A percentile compares a stretch with the other conserved stretches of the same genome.
These are phyloP conservation scores for Fragilaria crotonensis DNA, from an alignment of 108 stramenopile species.

Conservation along the genomic window DNA sequence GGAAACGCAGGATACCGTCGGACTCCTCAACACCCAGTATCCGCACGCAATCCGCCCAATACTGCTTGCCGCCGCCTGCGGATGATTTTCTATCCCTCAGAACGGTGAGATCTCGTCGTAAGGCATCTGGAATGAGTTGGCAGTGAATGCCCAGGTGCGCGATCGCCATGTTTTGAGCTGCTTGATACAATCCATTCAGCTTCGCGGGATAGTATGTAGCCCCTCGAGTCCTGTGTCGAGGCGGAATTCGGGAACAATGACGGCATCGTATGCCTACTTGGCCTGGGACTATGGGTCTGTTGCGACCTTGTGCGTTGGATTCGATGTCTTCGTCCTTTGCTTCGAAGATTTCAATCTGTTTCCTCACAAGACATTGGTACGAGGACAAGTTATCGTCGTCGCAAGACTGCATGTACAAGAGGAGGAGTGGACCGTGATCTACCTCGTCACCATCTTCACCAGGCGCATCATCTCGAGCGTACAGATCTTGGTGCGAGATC, in stretches of 20 bases:
- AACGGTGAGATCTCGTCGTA: not conserved
- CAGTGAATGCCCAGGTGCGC: slow-evolving; percentile 27
- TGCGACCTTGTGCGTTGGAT: slow-evolving; percentile 35
- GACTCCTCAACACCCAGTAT: slow-evolving; percentile 21
- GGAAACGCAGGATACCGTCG: not conserved
- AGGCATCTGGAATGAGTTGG: slow-evolving; percentile 14
- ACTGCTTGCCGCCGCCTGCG: slow-evolving; percentile 28
- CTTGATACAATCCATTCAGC: slow-evolving; percentile 29
- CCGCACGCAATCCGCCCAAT: slow-evolving; percentile 27
- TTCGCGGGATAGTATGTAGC: slow-evolving; percentile 39
- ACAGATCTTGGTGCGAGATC: no score
- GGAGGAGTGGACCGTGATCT: no score
- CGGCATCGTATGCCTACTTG: slow-evolving; percentile 53
- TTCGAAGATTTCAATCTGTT: slow-evolving; percentile 42
- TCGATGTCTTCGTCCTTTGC: slow-evolving; percentile 26
- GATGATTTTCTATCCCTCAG: slow-evolving; percentile 14
- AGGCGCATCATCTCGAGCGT: no score
- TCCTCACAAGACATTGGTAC: slow-evolving; percentile 41
- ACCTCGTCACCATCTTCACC: no score
- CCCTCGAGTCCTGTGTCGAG: slow-evolving; percentile 17
- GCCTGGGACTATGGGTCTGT: slow-evolving; percentile 27
- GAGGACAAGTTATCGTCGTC: slow-evolving; percentile 36
- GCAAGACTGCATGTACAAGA: not conserved
- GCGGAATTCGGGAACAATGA: slow-evolving; percentile 29
- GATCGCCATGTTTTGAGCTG: slow-evolving; percentile 42